Evolutionary conservation across 2,329 filamentous ascomycete species (phyloP), one percentile per base, ranked within the genome.

Genomic region (Trichoderma citrinoviride): DNA sequence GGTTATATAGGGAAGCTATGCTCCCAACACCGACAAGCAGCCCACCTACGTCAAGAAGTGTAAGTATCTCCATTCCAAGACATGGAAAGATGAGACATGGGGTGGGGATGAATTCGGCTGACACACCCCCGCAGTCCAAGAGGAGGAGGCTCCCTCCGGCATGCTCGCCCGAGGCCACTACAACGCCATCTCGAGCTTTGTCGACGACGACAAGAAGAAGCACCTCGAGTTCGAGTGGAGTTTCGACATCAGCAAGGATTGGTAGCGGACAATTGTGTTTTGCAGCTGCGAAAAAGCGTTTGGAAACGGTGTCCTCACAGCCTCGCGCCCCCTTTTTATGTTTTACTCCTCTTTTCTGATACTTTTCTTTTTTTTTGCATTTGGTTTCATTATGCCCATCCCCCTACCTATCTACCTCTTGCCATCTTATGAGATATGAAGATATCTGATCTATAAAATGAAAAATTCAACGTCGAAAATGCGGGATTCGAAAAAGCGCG

Each of bases 231-330:
- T 99, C 78, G 90, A 96, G 73, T 99, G 95, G 95, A 88, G 89
- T 67, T 98, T 99, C 74, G 91, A 97, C 75, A 97, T 99, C 77
- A 85, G 90, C 80, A 99, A 98, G 86, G 92, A 97, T 77, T 98
- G 95, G 95, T 91, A 88, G 33, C 33, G 33, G 29, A 12, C 33
- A 37, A 14, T 37, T 37, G 33, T 14, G 14, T 70, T 72, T 33
- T 49, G 21, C 27, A 17, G 43, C 49, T 49, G 50, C 47, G 46
- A 58, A n/a, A n/a, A 41, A 52, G 57, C 5, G 21, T 53, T 12
- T 44, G 37, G 46, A 54, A 46, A 33, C 33, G 27, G 43, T 25
- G 49, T 23, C 23, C 40, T 7, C 17, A 15, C 17, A 29, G 7
- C 33, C 12, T 33, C 29, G 10, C 7, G 5, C 15, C 41, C n/a